Base-by-base conservation (phyloP, 192 early-diverging fungal genomes). In the Haplosporangium gracile region DNA sequence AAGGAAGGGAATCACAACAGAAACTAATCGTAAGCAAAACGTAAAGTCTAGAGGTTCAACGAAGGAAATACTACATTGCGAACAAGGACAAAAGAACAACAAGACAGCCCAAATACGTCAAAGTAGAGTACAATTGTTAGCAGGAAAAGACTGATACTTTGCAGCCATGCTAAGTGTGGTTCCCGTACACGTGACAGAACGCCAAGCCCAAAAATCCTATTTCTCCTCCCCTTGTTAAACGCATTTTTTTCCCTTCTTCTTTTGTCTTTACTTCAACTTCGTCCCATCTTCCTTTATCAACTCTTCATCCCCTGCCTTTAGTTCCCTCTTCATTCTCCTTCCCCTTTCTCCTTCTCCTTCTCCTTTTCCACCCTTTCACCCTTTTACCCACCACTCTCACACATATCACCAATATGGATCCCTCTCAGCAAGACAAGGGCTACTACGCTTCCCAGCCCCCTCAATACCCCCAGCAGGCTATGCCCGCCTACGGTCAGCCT, bases 361-460 rank as follows among this genome's bases (percentile, higher is more conserved):
- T 55, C 60, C 40, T 45, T 36, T 16, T 63, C 74, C 63, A 45
- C 43, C 13, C 63, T 57, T 24, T 32, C 45, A 15, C 29, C 43
- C 26, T 45, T 15, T 45, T 11, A 45, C 43, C 43, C 43, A 45
- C 13, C 43, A 11, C 43, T 13, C 32, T 39, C 26, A n/a, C 11
- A 38, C 39, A 18, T 11, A 74, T 78, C 49, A 51, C 70, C 13
- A 29, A 65, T 32, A 65, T 65, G 60, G 60, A 65, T 65, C 60
- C 26, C 60, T 65, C 60, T 65, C 60, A 65, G 76, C 78, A 80
- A 74, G 78, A 80, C 60, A 85, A 85, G 71, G 83, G 83, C 45
- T 85, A 85, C 60, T 85, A 85, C 63, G 83, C 83, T 70, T 70
- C 83, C 32, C 83, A 85, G 75, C 83, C 83, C 55, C 83, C 83